Conservation (phyloP, 176 grass and related monocot species). For the Avena insularis region DNA sequence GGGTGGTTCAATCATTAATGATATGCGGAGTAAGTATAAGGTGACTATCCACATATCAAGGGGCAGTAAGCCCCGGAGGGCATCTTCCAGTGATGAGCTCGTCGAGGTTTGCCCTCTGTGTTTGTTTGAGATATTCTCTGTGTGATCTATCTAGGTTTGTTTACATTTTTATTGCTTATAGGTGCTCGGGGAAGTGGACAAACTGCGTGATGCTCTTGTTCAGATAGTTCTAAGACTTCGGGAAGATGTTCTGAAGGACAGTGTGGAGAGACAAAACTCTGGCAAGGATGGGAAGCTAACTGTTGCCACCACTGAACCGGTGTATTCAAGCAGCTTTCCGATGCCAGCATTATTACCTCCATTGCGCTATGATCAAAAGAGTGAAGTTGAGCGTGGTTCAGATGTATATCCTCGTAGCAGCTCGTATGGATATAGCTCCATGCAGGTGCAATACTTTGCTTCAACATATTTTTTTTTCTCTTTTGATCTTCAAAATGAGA, state of each 20-base stretch:
- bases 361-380: slow-evolving; percentile 69
- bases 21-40: slow-evolving; percentile 88
- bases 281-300: slow-evolving; percentile 64
- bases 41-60: slow-evolving; percentile 90
- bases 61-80: slow-evolving; percentile 73
- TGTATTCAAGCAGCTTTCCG: slow-evolving; percentile 60
- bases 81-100: slow-evolving; percentile 79
- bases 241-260: slow-evolving; percentile 91
- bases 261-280: slow-evolving; percentile 70
- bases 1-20: slow-evolving; percentile 88
- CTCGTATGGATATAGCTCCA: slow-evolving; percentile 73
- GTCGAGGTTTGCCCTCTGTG: slow-evolving; percentile 68
- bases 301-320: slow-evolving; percentile 53
- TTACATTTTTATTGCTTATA: slow-evolving; percentile 36
- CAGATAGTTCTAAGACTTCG: slow-evolving; percentile 91
- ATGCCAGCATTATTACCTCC: slow-evolving; percentile 67
- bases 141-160: slow-evolving; percentile 13
- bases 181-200: slow-evolving; percentile 86
- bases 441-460: slow-evolving; percentile 63
- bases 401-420: slow-evolving; percentile 59
- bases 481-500: slow-evolving; percentile 21
- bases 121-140: slow-evolving; percentile 16
- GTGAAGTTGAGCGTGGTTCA: slow-evolving; percentile 64
- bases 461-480: slow-evolving; percentile 9
- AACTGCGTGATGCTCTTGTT: slow-evolving; percentile 86